Base-by-base conservation (phyloP, 352 stramenopile genomes). In the Pythium insidiosum region DNA sequence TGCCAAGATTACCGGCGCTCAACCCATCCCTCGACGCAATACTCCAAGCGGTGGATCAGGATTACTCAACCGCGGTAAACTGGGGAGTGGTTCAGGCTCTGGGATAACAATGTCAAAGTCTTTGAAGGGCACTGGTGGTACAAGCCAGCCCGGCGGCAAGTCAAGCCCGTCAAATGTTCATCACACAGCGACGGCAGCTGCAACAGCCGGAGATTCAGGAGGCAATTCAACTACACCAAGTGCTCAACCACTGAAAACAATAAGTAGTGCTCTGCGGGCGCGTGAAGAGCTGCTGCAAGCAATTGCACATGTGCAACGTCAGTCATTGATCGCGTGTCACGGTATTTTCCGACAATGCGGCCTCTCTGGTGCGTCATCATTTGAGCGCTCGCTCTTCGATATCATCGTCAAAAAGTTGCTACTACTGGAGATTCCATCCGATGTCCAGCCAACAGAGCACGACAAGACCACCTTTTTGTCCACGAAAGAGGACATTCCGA, bases 201-300 rank as follows among this genome's bases (percentile, higher is more conserved):
- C 9, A 9, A 33, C 28, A 15, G 28, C 28, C 9, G 28, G 28
- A 13, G n/a, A n/a, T n/a, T n/a, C n/a, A n/a, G 28, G 28, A 15
- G 9, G 9, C 9, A 33, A 33, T 33, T 29, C 47, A 0, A n/a
- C n/a, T n/a, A n/a, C n/a, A n/a, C n/a, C n/a, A n/a, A n/a, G n/a
- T n/a, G n/a, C n/a, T n/a, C n/a, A n/a, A n/a, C n/a, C n/a, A n/a
- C 56, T 51, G 5, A 85, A 81, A 47, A 63, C 65, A 18, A 62
- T 91, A 6, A 91, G 78, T 33, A 56, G 85, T 13, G 74, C 73
- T 3, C 62, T 88, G 0, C 72, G 71, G 40, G 78, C 78, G 3
- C 87, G 85, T n/a, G 81, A 94, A 44, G 81, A 94, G 37, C 41
- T 94, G 12, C 65, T 84, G 19, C 81, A 94, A 46, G 63, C 80